Evolutionary conservation across 2,329 filamentous ascomycete species (phyloP), one percentile per base, ranked within the genome.

Genomic region (Hypoxylon sp.): DNA sequence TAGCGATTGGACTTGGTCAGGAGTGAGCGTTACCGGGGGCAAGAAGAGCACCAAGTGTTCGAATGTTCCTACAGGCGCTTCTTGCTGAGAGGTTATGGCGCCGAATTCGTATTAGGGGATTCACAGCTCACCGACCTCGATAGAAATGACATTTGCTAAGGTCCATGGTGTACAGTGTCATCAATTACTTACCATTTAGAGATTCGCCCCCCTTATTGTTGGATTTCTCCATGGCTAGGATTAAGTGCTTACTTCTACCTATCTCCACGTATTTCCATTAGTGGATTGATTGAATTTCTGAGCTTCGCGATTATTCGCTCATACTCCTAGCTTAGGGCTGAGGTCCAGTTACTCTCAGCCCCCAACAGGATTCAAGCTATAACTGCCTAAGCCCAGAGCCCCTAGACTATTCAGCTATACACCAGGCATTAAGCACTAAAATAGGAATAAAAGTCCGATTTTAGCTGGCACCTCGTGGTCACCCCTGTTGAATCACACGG

Each of bases 1-100:
- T 69, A 74, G 74, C 13, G 69, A 72, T 49, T 82, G 80, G 79
- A 74, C 67, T 5, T 82, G 79, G 79, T 70, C 63, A 1, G 74
- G 69, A 4, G 79, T 82, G 14, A 75, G 65, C 5, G 72, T 83
- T 3, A 77, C 75, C 0, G 80, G 80, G 3, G 83, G 83, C 32
- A 75, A 77, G 74, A 64, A 65, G 25, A 72, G 85, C 63, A 91
- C 89, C 59, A 91, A 81, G 38, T 86, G 84, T 89, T 88, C 93
- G 60, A 93, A 75, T 43, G 52, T 75, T 6, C 75, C 75, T 1
- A 55, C 60, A 9, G 65, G 69, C 6, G 71, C 72, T 52, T 72
- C 73, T 34, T 76, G 75, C 60, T 76, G 67, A 30, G n/a, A 51
- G 34, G 32, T 3, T 32, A 5, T 30, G 17, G 19, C 2, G n/a